Base-by-base conservation (phyloP, 768 basidiomycete species). In the Lactarius tabidus region DNA sequence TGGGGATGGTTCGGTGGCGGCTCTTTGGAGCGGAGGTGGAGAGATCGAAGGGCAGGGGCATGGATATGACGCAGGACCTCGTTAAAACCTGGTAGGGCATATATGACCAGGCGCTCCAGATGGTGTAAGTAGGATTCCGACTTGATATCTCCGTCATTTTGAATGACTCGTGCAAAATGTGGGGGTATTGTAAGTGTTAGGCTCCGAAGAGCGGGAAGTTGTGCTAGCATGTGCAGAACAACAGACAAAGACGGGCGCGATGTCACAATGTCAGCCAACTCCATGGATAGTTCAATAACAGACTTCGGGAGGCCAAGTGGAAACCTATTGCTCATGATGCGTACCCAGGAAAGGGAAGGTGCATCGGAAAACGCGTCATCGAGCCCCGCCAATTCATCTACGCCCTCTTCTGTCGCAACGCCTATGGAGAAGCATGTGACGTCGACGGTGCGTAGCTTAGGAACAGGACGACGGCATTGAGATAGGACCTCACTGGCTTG, bases 1-100 rank as follows among this genome's bases (percentile, higher is more conserved):
- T 79, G 74, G 29, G 76, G 73, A 63, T 71, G 75, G 41, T 76
- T 68, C 26, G 71, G 55, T 29, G 78, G 69, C 20, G 74, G 77
- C 2, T 72, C 68, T 48, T 78, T 74, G 35, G 79, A 80, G 33
- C 78, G 79, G 56, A 85, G 78, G 64, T 75, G 74, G 38, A 83
- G 76, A 54, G 62, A 68, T 33, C 64, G 73, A 20, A 84, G 75
- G 17, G 65, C 62, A 14, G 82, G 82, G 20, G 73, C 61, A 58
- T 76, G 74, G 45, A 76, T 63, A 62, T 73, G 68, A 14, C 62
- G 63, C 10, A 80, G 69, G 38, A 75, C 20, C 20, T 66, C 70
- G 62, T 75, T 73, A 26, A 79, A 69, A 56, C 73, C 74, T 5
- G 72, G 74, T n/a, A 72, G 71, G 31, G 75, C 72, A 10, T 71